Conservation (phyloP, 2,329 filamentous ascomycete genomes). For the Penicillium sp. region DNA sequence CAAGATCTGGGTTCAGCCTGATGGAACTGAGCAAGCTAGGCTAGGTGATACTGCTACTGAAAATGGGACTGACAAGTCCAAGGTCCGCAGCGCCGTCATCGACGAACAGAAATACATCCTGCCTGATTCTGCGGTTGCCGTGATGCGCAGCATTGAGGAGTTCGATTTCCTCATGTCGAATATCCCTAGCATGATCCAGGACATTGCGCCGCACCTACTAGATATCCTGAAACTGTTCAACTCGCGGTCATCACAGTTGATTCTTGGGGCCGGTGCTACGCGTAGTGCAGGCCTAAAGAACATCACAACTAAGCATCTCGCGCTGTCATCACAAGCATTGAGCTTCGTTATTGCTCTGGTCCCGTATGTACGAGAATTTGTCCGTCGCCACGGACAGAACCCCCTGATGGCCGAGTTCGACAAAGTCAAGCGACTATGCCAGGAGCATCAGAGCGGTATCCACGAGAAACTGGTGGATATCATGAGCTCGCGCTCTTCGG, state of each 20-base stretch:
- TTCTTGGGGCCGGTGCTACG: slow-evolving; percentile 90
- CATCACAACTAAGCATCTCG: slow-evolving; percentile 93
- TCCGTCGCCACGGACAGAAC: slow-evolving; percentile 66
- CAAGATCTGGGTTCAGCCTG: slow-evolving; percentile 50
- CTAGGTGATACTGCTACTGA: slow-evolving; percentile 35
- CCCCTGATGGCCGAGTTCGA: slow-evolving; percentile 79
- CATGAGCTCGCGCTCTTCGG: slow-evolving; percentile 72
- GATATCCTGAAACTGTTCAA: slow-evolving; percentile 93
- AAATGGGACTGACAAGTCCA: slow-evolving; percentile 55
- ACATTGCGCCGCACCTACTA: slow-evolving; percentile 74
- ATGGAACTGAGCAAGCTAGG: slow-evolving; percentile 17
- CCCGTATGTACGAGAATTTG: slow-evolving; percentile 86
- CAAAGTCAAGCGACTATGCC: slow-evolving; percentile 75
- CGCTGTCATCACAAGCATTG: slow-evolving; percentile 83
- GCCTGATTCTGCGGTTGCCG: slow-evolving; percentile 76
- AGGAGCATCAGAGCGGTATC: slow-evolving; percentile 87
- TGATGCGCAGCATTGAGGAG: slow-evolving; percentile 74
- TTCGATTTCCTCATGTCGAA: slow-evolving; percentile 80
- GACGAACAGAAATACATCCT: slow-evolving; percentile 84
- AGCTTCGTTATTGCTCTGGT: slow-evolving; percentile 84
- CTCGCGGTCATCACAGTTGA: slow-evolving; percentile 91
- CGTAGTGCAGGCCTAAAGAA: slow-evolving; percentile 86
- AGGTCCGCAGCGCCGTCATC: slow-evolving; percentile 69
- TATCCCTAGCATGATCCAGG: slow-evolving; percentile 84
- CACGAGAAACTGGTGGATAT: slow-evolving; percentile 93